Base-by-base conservation (phyloP, 768 basidiomycete species). In the Pisolithus tinctorius region DNA sequence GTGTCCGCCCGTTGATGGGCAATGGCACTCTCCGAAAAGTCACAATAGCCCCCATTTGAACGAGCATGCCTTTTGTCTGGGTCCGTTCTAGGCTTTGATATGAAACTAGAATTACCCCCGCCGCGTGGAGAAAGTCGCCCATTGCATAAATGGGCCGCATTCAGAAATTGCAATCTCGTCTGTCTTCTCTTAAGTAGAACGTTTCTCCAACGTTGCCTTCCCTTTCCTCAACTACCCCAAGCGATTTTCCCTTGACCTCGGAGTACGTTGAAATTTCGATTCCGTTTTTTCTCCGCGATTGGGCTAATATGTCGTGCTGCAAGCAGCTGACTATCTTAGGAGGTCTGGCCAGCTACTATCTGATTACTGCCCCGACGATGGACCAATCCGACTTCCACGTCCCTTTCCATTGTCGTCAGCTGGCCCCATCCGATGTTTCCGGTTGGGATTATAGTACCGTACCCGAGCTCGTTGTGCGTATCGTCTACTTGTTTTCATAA, bases 381-480 rank as follows among this genome's bases (percentile, higher is more conserved):
- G 60, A 58, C 48, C 46, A 55, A 29, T 25, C 52, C 10, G 41
- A 43, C 31, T 66, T 66, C 42, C 62, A 25, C 13, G 53, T 66
- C 36, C 66, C 64, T 20, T 68, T 64, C 6, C 65, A 66, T 43
- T 62, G 60, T 6, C 49, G 58, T 16, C 64, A 63, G 48, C 64
- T 66, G 20, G 66, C 65, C 0, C 65, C 65, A 11, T 47, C 59
- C 2, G 58, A 58, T 13, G 57, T 68, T 27, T 14, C 52, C 6
- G 62, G 64, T 20, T 66, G 65, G 65, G 56, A 64, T 47, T 66
- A 66, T 27, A 46, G 62, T 34, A 48, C 48, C 11, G 48, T 64
- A 2, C 62, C 58, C 6, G 60, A 66, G 51, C 56, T 66, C 6
- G 59, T 58, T 34, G 65, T 68, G 50, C 52, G 65, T 63, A 4